Evolutionary conservation across 495 filamentous ascomycete species (phyloP).

Genomic region (Penicillium desertorum): DNA sequence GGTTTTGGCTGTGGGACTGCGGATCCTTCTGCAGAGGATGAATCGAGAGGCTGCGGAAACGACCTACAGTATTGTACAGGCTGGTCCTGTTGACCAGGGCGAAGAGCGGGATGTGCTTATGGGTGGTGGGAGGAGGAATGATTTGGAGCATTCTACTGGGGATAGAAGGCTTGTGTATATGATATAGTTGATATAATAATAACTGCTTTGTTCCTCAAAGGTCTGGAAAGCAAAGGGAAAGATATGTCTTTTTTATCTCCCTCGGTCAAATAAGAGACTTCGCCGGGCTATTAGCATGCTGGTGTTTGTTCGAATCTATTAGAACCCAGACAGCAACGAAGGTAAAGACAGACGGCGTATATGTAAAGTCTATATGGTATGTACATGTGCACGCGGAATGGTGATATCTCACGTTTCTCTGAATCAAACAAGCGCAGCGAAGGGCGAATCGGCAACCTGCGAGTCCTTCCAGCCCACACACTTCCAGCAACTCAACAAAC

Average conservation of each 20-base stretch:
- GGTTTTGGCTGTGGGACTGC: constrained; percentile 46
- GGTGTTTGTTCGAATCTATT: too few relatives aligned
- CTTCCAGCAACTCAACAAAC: background rate
- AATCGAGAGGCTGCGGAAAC: constrained; percentile 36
- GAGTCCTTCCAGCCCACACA: background rate
- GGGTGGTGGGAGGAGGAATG: constrained; percentile 28
- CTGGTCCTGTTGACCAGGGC: constrained; percentile 18
- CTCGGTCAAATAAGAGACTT: too few relatives aligned
- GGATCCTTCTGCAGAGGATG: constrained; percentile 44
- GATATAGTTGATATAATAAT: constrained; percentile 12
- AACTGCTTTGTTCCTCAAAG: background rate
- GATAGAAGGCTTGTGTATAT: constrained; percentile 36
- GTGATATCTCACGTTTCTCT: background rate
- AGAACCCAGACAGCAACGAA: too few relatives aligned
- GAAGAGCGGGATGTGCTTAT: constrained; percentile 44
- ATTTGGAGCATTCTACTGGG: constrained; percentile 24
- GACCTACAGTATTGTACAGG: constrained; percentile 26
- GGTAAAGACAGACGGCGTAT: background rate
- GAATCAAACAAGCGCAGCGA: background rate
- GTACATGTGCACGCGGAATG: background rate
- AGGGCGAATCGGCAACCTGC: background rate
- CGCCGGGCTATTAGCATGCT: too few relatives aligned
- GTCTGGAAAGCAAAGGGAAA: too few relatives aligned
- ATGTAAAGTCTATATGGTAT: background rate
- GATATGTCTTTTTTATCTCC: too few relatives aligned